These are phyloP conservation scores for Heterotrichella gracilis DNA, from an alignment of 352 stramenopile genomes.

Conservation along the genomic window DNA sequence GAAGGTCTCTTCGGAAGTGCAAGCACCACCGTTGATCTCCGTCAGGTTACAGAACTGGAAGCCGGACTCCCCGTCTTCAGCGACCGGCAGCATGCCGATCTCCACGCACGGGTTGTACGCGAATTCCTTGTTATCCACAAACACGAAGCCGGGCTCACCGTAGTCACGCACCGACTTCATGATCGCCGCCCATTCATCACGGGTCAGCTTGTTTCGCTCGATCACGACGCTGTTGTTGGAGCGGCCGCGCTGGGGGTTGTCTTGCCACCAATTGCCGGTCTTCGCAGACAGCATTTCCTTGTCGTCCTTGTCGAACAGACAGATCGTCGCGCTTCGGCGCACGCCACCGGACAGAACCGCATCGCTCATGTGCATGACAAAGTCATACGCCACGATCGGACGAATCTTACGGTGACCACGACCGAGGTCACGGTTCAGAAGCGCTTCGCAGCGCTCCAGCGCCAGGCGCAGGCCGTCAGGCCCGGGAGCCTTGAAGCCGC, in stretches of 20 bases:
- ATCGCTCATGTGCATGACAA: conserved; percentile 1
- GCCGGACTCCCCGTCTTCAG: background rate
- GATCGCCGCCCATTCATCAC: background rate
- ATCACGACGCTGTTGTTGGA: background rate
- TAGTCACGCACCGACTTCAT: background rate
- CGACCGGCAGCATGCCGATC: background rate
- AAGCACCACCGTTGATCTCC: background rate
- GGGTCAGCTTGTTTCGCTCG: background rate
- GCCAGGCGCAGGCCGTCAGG: background rate
- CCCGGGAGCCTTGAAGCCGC: background rate
- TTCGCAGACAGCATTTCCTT: background rate
- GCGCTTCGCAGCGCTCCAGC: background rate
- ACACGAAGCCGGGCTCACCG: background rate
- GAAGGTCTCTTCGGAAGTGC: background rate
- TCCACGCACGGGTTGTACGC: background rate
- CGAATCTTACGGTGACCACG: background rate
- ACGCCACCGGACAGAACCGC: background rate
- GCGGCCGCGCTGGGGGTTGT: background rate
- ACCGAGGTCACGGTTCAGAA: background rate
- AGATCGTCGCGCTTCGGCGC: background rate
- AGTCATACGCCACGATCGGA: background rate
- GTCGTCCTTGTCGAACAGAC: background rate
- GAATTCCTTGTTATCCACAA: background rate
- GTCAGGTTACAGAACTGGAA: conserved; percentile 11
- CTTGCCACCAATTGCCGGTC: background rate